Evolutionary conservation across 768 basidiomycete genomes (phyloP).

Genomic region (Daedaleopsis sinensis): DNA sequence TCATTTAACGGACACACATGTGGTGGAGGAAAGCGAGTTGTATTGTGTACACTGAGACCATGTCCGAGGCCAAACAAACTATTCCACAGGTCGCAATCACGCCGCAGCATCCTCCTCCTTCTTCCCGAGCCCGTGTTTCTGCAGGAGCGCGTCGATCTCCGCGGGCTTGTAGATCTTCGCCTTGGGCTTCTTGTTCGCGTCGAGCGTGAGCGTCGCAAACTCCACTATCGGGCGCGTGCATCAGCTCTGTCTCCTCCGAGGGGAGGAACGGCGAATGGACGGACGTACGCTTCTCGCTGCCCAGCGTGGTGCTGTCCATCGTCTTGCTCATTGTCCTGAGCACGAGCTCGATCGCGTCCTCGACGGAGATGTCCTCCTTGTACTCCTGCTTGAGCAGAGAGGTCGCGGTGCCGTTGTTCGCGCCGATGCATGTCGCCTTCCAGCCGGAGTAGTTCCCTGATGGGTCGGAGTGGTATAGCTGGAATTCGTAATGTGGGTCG

Average conservation of each 20-base stretch:
- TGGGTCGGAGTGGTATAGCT: conserved; percentile 97
- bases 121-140: conserved; percentile 82
- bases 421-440: conserved; percentile 99
- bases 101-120: conserved; percentile 79
- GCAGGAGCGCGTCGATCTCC: conserved; percentile 85
- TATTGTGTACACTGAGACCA: conserved; percentile 20
- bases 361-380: conserved; percentile 89
- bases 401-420: conserved; percentile 96
- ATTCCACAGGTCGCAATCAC: conserved; percentile 11
- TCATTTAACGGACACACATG: not conserved
- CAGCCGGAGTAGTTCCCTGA: conserved; percentile 98
- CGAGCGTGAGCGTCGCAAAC: conserved; percentile 91
- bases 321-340: conserved; percentile 98
- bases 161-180: conserved; percentile 91
- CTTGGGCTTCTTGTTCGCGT: conserved; percentile 73
- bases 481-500: conserved; percentile 94
- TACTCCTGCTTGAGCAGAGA: conserved; percentile 97
- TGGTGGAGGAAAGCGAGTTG: conserved; percentile 4
- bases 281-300: conserved; percentile 89
- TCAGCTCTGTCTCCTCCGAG: not conserved
- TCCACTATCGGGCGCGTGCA: conserved; percentile 63
- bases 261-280: not conserved
- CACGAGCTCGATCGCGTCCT: conserved; percentile 91
- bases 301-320: conserved; percentile 97
- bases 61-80: conserved; percentile 9